Percentiles rank a stretch among this genome's conserved stretches.
Conservation (phyloP, 2,329 filamentous ascomycete genomes). For the Colletotrichum cuscutae region DNA sequence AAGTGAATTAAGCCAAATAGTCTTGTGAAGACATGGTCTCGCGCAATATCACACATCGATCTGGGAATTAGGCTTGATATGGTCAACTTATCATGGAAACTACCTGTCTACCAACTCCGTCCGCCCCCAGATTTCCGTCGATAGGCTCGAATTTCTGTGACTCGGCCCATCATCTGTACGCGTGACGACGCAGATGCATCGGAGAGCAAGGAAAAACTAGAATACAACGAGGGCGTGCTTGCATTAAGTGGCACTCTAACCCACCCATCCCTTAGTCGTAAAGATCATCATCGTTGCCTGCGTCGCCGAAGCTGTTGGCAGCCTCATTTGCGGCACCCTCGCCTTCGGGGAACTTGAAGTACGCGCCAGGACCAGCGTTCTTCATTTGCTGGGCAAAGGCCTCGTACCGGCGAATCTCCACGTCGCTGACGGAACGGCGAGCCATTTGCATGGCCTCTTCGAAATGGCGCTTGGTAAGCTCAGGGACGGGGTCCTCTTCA, state of each 20-base stretch:
- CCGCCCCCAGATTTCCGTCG: constrained; percentile 25
- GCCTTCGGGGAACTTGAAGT: constrained; percentile 92
- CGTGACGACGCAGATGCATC: constrained; percentile 47
- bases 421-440: constrained; percentile 92
- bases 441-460: constrained; percentile 98
- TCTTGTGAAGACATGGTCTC: not conserved
- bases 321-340: constrained; percentile 73
- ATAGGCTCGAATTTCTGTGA: constrained; percentile 17
- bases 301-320: constrained; percentile 79
- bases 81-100: constrained; percentile 29
- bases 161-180: constrained; percentile 26
- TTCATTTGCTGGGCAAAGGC: constrained; percentile 99
- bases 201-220: constrained; percentile 52
- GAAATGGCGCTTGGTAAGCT: constrained; percentile 96
- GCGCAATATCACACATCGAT: not conserved
- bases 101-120: constrained; percentile 37
- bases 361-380: constrained; percentile 93
- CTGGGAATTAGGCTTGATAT: not conserved
- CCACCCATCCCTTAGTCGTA: constrained; percentile 79
- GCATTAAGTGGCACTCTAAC: constrained; percentile 37
- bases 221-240: constrained; percentile 51
- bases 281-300: constrained; percentile 94
- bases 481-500: constrained; percentile 90
- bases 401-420: constrained; percentile 98
- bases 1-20: not conserved